phyloP scores from a whole-genome alignment of 1,284 basidiomycete species.

The Dichomitus squalens region DNA sequence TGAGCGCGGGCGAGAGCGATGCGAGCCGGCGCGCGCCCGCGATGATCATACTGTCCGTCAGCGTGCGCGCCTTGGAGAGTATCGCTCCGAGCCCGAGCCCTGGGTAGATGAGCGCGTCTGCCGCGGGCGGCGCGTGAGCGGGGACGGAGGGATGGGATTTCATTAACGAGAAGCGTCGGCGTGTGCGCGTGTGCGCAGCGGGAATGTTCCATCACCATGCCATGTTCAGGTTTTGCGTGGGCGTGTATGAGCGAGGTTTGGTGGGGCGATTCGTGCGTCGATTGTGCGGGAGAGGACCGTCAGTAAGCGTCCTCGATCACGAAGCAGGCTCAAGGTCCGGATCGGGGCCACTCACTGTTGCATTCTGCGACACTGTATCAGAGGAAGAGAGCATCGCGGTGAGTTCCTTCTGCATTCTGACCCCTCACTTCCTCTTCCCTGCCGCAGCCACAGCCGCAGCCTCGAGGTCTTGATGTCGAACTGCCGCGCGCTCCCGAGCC shows the following conservation, averaged over 20 bases:
- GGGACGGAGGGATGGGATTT: no score
- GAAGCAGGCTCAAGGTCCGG: background rate
- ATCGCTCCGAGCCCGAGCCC: slow-evolving; percentile 79
- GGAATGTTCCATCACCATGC: background rate
- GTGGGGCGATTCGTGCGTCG: background rate
- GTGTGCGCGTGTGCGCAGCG: slow-evolving; percentile 25
- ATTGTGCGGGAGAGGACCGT: background rate
- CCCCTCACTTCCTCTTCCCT: background rate
- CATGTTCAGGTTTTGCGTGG: background rate
- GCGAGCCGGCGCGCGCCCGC: slow-evolving; percentile 76
- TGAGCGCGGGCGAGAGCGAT: slow-evolving; percentile 72
- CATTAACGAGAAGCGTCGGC: no score
- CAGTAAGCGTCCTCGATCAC: slow-evolving; percentile 4
- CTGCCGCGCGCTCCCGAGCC: background rate
- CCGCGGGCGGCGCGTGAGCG: no score
- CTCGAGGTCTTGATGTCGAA: background rate
- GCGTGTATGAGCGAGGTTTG: background rate
- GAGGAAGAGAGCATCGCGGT: background rate
- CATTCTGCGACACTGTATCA: slow-evolving; percentile 51
- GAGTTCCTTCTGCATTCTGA: background rate
- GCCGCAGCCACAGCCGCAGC: background rate
- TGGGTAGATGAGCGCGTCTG: slow-evolving; percentile 81
- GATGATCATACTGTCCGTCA: slow-evolving; percentile 80
- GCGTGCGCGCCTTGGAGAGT: slow-evolving; percentile 57
- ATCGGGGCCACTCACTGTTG: slow-evolving; percentile 53